phyloP scores from a whole-genome alignment of 2,329 filamentous ascomycete species.

The Trichoderma aggressivum region DNA sequence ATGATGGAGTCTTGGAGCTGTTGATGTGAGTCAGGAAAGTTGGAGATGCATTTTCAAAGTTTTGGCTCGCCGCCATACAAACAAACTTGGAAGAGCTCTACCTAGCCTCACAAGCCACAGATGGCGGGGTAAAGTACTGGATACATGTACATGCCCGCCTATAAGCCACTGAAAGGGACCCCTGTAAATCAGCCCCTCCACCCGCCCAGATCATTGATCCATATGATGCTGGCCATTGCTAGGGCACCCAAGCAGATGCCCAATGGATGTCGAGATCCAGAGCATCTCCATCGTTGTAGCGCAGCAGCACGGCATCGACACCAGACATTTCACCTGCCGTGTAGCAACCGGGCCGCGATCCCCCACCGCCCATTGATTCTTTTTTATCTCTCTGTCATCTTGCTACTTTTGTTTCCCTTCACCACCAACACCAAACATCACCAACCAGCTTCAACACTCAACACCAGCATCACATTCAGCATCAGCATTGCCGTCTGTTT shows the following conservation, averaged over 20 bases:
- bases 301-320: neutral
- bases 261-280: conserved; percentile 6
- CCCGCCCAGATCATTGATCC: neutral
- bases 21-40: conserved; percentile 9
- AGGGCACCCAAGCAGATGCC: neutral
- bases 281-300: neutral
- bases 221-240: neutral
- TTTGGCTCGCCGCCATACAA: neutral
- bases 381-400: neutral
- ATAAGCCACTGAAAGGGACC: neutral
- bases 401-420: no score
- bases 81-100: neutral
- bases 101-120: neutral
- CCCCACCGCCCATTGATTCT: neutral
- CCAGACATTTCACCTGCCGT: neutral
- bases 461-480: neutral
- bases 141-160: neutral
- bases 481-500: neutral
- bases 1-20: neutral
- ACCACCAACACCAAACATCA: neutral
- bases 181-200: conserved; percentile 4
- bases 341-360: conserved; percentile 13
- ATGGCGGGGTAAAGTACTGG: neutral
- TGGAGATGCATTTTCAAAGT: neutral
- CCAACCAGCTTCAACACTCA: neutral